A percentile compares a stretch with the other conserved stretches of the same genome.
These are phyloP conservation scores for Lithohypha guttulata DNA, from an alignment of 2,329 filamentous ascomycete genomes.

Conservation along the genomic window DNA sequence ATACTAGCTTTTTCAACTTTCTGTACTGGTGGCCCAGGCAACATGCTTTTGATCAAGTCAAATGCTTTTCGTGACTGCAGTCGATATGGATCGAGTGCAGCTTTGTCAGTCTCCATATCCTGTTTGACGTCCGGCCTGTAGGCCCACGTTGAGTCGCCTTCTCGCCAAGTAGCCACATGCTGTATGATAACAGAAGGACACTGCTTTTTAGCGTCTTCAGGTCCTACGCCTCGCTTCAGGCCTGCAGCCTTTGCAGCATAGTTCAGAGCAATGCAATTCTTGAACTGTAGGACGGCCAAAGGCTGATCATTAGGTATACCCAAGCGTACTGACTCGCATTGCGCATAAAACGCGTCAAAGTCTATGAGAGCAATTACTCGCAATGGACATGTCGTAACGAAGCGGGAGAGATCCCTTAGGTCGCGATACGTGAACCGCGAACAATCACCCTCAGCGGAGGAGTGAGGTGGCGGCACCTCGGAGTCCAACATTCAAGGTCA, in stretches of 20 bases:
- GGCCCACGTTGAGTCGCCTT: conserved; percentile 80
- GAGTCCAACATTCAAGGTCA: not conserved
- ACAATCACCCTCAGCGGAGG: not conserved
- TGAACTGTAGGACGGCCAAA: conserved; percentile 88
- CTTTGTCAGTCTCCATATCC: conserved; percentile 77
- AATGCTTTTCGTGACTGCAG: conserved; percentile 73
- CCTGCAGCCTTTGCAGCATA: conserved; percentile 76
- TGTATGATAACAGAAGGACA: conserved; percentile 76
- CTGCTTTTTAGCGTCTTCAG: conserved; percentile 69
- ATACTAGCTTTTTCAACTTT: conserved; percentile 85
- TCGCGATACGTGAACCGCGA: conserved; percentile 79
- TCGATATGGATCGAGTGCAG: conserved; percentile 83
- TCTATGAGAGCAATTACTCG: conserved; percentile 85
- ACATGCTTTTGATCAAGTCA: conserved; percentile 58
- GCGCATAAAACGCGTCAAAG: conserved; percentile 90
- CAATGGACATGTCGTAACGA: conserved; percentile 60
- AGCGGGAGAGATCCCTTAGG: conserved; percentile 63
- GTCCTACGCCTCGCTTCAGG: conserved; percentile 65
- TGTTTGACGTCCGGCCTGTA: conserved; percentile 71
- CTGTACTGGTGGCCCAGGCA: conserved; percentile 50
- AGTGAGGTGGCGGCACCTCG: not conserved
- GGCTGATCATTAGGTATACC: conserved; percentile 62
- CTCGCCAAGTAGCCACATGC: conserved; percentile 88
- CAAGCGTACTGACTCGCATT: conserved; percentile 86
- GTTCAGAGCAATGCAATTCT: conserved; percentile 88